Base-by-base conservation (phyloP, 495 filamentous ascomycete genomes). In the Neurospora sp. region DNA sequence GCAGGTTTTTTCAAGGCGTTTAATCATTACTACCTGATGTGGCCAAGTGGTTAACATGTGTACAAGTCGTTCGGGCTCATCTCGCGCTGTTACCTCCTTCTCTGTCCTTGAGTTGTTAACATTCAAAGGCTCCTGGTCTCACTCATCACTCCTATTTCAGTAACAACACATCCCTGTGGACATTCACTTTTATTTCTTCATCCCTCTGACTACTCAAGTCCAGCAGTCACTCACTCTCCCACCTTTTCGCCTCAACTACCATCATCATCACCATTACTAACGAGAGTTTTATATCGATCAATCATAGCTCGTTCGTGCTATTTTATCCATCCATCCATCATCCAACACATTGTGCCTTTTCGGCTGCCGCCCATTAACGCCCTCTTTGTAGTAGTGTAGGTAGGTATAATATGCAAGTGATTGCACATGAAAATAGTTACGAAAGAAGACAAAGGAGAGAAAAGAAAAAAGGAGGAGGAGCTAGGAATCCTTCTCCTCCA, bases 381-480 rank as follows among this genome's bases (percentile, higher is more conserved):
- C 53, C 27, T 35, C 53, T 61, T 31, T 31, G 53, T 9, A 6
- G 53, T 61, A 6, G 53, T 61, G 27, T 66, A 37, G 53, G 20
- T 59, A 59, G 20, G 22, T 35, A 61, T 16, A 35, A 66, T 3
- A 59, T 59, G 48, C 48, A 59, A 59, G 48, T 27, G 48, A 27
- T 27, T 59, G 48, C 48, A 59, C 11, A 59, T 1, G 8, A 20
- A 70, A 40, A 35, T 68, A 12, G 44, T 66, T 71, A 68, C 42
- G 27, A 71, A 59, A 40, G 7, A 74, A 72, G 27, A 46, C 20
- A 73, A 69, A 71, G 70, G 73, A 72, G 40, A 71, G 44, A 20
- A 72, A 73, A 68, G 61, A 69, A 35, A 18, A 68, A 40, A 40
- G 41, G 10, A 69, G 59, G 5, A n/a, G n/a, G n/a, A n/a, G n/a